Evolutionary conservation across 2,329 filamentous ascomycete species (phyloP).

Genomic region (Xylaria sp.): DNA sequence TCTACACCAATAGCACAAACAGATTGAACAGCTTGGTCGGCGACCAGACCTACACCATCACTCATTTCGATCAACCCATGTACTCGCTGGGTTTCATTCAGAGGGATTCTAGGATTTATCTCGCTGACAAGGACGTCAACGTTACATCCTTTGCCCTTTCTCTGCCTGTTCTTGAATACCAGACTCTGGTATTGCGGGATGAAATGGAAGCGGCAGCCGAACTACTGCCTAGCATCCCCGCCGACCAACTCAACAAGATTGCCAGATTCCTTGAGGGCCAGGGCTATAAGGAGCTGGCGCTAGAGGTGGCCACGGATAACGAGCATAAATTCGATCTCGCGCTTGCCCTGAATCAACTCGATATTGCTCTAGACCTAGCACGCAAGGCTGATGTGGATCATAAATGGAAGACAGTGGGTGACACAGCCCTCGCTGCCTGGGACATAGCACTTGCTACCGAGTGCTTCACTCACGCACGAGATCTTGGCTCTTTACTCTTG

Average conservation of each 20-base stretch:
- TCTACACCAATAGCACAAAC: slow-evolving; percentile 97
- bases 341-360: slow-evolving; percentile 81
- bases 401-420: slow-evolving; percentile 98
- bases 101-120: slow-evolving; percentile 92
- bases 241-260: slow-evolving; percentile 98
- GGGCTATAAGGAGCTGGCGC: slow-evolving; percentile 93
- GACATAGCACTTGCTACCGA: slow-evolving; percentile 89
- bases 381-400: slow-evolving; percentile 87
- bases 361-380: slow-evolving; percentile 87
- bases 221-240: slow-evolving; percentile 82
- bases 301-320: slow-evolving; percentile 92
- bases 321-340: slow-evolving; percentile 98
- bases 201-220: slow-evolving; percentile 93
- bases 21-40: slow-evolving; percentile 97
- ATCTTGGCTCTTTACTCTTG: slow-evolving; percentile 87
- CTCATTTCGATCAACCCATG: slow-evolving; percentile 95
- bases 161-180: slow-evolving; percentile 93
- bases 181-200: slow-evolving; percentile 91
- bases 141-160: slow-evolving; percentile 92
- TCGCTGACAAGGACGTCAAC: slow-evolving; percentile 94
- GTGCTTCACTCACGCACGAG: slow-evolving; percentile 91
- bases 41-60: slow-evolving; percentile 97
- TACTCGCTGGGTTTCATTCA: slow-evolving; percentile 96
- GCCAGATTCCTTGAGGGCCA: slow-evolving; percentile 97
- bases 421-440: slow-evolving; percentile 88